Base-by-base conservation (phyloP, 345 rosid genomes). In the Geranium rotundifolium region DNA sequence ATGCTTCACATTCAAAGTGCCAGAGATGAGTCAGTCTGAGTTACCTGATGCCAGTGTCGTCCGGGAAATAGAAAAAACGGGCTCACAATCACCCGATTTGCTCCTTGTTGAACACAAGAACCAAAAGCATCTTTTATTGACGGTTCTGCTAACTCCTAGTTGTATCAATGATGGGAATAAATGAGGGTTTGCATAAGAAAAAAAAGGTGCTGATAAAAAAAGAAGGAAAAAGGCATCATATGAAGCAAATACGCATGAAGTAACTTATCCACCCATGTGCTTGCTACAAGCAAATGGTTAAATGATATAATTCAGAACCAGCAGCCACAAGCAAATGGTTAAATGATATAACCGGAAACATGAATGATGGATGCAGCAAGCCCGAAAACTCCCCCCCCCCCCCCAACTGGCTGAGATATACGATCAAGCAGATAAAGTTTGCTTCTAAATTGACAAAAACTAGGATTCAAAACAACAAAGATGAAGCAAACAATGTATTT, bases 1-100 rank as follows among this genome's bases (percentile, higher is more conserved):
- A 46, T 46, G 27, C 56, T 41, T 57, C 16, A 61, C 4, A 37
- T 54, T 59, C 17, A 64, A 4, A 31, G 29, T 30, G n/a, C 19
- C 57, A 55, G 19, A 66, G 15, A 64, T 57, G 61, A 67, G 30
- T 12, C 41, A 58, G 60, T 57, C 56, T 59, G 61, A 77, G 39
- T 7, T 77, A 92, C 97, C 95, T 78, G 80, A 74, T 84, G 78
- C 98, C 98, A 92, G 57, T 92, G 97, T 68, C 95, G 79, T 66
- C 98, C 98, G 0, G 96, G 97, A 68, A 86, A 87, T 61, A 92
- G 85, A 69, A 92, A 93, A 76, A 90, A 93, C 1, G 99, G 97
- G 75, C 89, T 84, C 39, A 93, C 85, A 64, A 93, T 85, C 63
- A 93, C 90, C 17, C 91, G 90, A 68, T 62, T 71, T 0, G 90